Evolutionary conservation across 129 eudicot genomes (phyloP).

Genomic region (Kitagawia praeruptora): DNA sequence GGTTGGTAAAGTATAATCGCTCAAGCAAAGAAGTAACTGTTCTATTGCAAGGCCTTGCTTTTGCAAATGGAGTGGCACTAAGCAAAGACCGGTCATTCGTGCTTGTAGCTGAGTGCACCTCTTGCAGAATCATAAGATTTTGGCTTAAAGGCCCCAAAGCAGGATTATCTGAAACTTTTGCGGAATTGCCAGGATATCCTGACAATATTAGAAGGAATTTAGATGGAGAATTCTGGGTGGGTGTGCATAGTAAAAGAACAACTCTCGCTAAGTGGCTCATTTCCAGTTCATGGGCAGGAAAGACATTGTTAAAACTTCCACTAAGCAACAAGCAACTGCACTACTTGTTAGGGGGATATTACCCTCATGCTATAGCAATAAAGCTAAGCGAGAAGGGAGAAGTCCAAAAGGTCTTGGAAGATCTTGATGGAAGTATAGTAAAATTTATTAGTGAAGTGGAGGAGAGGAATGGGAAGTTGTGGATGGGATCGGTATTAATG

Average conservation of each 20-base stretch:
- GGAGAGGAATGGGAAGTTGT: conserved; percentile 46
- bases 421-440: conserved; percentile 32
- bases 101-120: conserved; percentile 55
- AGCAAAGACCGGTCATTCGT: conserved; percentile 61
- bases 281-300: conserved; percentile 28
- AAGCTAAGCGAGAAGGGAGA: conserved; percentile 39
- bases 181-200: conserved; percentile 44
- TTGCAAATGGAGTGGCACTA: conserved; percentile 79
- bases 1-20: conserved; percentile 49
- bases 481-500: conserved; percentile 52
- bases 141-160: conserved; percentile 70
- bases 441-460: conserved; percentile 48
- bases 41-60: conserved; percentile 43
- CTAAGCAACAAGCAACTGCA: conserved; percentile 23
- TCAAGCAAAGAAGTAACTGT: conserved; percentile 43
- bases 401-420: conserved; percentile 36
- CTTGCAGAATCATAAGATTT: conserved; percentile 39
- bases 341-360: conserved; percentile 28
- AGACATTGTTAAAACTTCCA: conserved; percentile 20
- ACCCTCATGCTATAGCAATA: conserved; percentile 36
- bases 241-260: conserved; percentile 37
- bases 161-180: conserved; percentile 40
- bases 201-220: conserved; percentile 53
- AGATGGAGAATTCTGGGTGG: conserved; percentile 72
- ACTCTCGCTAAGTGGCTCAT: conserved; percentile 23